A percentile compares a stretch with the other conserved stretches of the same genome.
These are phyloP conservation scores for Mortierella sp. DNA, from an alignment of 371 early-diverging fungal genomes.

Conservation along the genomic window DNA sequence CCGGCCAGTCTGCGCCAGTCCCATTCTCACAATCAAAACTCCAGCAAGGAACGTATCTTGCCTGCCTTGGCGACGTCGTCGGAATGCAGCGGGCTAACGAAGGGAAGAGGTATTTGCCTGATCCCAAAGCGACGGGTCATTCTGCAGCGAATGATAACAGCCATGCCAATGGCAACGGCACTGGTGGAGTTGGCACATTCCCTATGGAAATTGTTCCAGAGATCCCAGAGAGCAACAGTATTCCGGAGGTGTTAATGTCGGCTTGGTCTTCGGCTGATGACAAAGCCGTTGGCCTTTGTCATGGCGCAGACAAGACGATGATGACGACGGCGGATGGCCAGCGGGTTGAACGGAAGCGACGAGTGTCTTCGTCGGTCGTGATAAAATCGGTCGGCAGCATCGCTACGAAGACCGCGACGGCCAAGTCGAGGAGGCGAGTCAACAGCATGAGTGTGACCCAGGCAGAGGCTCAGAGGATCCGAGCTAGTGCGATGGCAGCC, in stretches of 20 bases:
- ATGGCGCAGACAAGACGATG: no score
- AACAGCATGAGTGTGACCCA: conserved; percentile 57
- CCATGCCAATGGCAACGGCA: neutral
- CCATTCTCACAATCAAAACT: conserved; percentile 55
- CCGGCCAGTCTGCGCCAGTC: conserved; percentile 60
- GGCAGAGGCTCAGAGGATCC: conserved; percentile 54
- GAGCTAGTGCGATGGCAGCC: conserved; percentile 35
- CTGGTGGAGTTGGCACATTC: conserved; percentile 9
- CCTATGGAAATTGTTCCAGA: conserved; percentile 53
- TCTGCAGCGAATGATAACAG: conserved; percentile 7
- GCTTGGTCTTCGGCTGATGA: conserved; percentile 39
- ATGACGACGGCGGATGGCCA: conserved; percentile 43
- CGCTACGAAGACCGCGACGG: conserved; percentile 15
- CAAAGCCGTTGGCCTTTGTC: no score
- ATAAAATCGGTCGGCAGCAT: conserved; percentile 35
- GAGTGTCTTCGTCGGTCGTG: conserved; percentile 55
- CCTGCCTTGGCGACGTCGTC: conserved; percentile 81
- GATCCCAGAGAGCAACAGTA: conserved; percentile 17
- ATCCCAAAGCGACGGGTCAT: conserved; percentile 16
- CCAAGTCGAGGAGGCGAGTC: conserved; percentile 51
- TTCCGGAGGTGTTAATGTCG: conserved; percentile 26
- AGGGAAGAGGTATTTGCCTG: conserved; percentile 58
- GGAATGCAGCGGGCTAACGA: conserved; percentile 79
- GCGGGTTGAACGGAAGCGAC: conserved; percentile 47
- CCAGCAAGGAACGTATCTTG: conserved; percentile 72